These are phyloP conservation scores for Blumeriella jaapii DNA, from an alignment of 2,329 filamentous ascomycete genomes.

Conservation along the genomic window DNA sequence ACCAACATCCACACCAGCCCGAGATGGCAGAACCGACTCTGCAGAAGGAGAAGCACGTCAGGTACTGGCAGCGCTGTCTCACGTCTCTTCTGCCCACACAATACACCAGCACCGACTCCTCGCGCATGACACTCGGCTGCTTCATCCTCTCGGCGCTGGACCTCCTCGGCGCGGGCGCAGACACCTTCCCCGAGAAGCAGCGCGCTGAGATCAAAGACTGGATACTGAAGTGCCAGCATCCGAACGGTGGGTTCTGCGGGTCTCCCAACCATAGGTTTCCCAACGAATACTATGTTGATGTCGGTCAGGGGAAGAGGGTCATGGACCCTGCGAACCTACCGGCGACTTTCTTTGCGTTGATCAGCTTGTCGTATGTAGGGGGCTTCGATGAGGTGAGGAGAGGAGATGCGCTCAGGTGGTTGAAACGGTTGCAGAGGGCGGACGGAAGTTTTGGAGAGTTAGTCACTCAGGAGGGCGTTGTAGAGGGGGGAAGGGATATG, in stretches of 20 bases:
- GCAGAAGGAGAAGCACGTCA: constrained; percentile 59
- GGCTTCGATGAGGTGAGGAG: constrained; percentile 55
- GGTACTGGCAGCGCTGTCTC: constrained; percentile 87
- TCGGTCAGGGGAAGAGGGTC: constrained; percentile 35
- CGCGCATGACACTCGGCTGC: constrained; percentile 78
- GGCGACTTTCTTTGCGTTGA: constrained; percentile 79
- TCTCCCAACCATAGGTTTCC: constrained; percentile 54
- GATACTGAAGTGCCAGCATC: constrained; percentile 80
- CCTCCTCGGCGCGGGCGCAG: constrained; percentile 53
- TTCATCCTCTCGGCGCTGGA: constrained; percentile 83
- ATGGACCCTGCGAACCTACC: constrained; percentile 77
- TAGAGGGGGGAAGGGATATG: constrained; percentile 76
- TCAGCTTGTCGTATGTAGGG: constrained; percentile 54
- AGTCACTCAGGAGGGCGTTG: constrained; percentile 41
- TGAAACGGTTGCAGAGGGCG: constrained; percentile 60
- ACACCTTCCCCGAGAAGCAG: constrained; percentile 39
- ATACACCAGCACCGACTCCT: constrained; percentile 84
- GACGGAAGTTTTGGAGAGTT: constrained; percentile 92
- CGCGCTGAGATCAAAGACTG: constrained; percentile 49
- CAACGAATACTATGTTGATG: constrained; percentile 24
- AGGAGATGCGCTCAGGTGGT: constrained; percentile 57
- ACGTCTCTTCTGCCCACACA: constrained; percentile 66
- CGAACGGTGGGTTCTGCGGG: constrained; percentile 77
- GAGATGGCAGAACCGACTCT: constrained; percentile 29
- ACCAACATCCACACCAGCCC: neutral